phyloP scores from a whole-genome alignment of 1,284 basidiomycete species.

The Cerioporus squamosus region DNA sequence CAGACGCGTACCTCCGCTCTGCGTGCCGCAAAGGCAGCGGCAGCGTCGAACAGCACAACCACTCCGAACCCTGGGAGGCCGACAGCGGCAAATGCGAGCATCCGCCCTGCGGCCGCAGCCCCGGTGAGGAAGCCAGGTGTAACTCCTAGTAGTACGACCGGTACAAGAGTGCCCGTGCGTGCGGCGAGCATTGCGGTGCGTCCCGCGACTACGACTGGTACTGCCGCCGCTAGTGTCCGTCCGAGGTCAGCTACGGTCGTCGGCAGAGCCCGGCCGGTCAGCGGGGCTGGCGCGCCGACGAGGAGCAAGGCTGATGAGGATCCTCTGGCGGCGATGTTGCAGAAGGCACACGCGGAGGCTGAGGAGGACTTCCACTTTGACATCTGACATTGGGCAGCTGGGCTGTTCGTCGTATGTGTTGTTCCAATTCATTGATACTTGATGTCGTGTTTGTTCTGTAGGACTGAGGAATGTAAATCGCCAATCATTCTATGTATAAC shows the following conservation, averaged over 20 bases:
- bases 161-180: background rate
- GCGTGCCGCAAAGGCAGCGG: slow-evolving; percentile 21
- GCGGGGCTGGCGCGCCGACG: background rate
- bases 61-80: slow-evolving; percentile 7
- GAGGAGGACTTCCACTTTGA: slow-evolving; percentile 19
- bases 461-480: no score
- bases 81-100: background rate
- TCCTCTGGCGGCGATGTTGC: slow-evolving; percentile 7
- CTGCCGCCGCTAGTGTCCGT: background rate
- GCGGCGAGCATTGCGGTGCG: background rate
- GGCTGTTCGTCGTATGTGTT: background rate
- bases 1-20: slow-evolving; percentile 22
- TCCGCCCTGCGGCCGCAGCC: background rate
- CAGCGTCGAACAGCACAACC: slow-evolving; percentile 8
- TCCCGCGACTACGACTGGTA: background rate
- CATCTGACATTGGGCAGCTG: background rate
- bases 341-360: slow-evolving; percentile 1
- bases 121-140: background rate
- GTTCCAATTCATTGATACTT: background rate
- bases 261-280: background rate
- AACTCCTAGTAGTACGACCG: background rate
- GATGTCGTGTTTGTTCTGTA: no score
- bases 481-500: no score
- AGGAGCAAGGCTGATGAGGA: slow-evolving; percentile 3
- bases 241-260: slow-evolving; percentile 10